Percentiles rank a stretch among this genome's conserved stretches.
Conservation (phyloP, 1,284 basidiomycete species). For the Cronartium quercuum region DNA sequence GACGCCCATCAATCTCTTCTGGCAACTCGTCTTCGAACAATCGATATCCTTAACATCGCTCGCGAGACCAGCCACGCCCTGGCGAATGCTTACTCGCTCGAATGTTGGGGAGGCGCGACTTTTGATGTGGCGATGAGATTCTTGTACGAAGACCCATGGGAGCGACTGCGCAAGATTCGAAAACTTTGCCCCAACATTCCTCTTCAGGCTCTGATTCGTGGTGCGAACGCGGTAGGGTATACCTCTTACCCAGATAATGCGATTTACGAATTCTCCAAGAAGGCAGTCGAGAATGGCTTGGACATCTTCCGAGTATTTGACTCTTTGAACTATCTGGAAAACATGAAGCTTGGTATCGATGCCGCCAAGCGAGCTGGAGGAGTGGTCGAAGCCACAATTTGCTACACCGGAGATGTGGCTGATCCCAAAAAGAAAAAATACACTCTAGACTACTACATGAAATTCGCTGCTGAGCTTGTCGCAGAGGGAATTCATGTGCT, state of each 20-base stretch:
- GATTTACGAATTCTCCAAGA: slow-evolving; percentile 73
- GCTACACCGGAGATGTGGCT: slow-evolving; percentile 97
- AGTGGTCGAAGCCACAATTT: slow-evolving; percentile 94
- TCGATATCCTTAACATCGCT: slow-evolving; percentile 98
- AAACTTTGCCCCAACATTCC: slow-evolving; percentile 98
- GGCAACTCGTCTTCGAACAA: slow-evolving; percentile 90
- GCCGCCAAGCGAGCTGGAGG: slow-evolving; percentile 99
- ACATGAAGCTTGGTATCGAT: slow-evolving; percentile 95
- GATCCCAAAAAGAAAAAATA: slow-evolving; percentile 95
- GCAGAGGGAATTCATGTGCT: slow-evolving; percentile 94
- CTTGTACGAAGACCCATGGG: slow-evolving; percentile 99
- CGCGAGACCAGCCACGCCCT: slow-evolving; percentile 94
- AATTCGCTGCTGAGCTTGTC: slow-evolving; percentile 90
- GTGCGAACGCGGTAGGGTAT: slow-evolving; percentile 98
- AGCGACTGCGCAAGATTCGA: slow-evolving; percentile 84
- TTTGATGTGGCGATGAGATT: slow-evolving; percentile 99
- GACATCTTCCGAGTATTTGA: slow-evolving; percentile 99
- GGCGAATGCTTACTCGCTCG: slow-evolving; percentile 89
- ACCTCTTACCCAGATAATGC: slow-evolving; percentile 99
- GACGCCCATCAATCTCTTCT: slow-evolving; percentile 98
- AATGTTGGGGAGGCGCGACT: slow-evolving; percentile 99
- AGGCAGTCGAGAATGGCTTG: slow-evolving; percentile 96
- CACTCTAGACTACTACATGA: slow-evolving; percentile 94
- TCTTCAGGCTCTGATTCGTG: slow-evolving; percentile 95
- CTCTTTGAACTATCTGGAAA: slow-evolving; percentile 94